Base-by-base conservation (phyloP, 331 rosid genomes). In the Malus hybrid region DNA sequence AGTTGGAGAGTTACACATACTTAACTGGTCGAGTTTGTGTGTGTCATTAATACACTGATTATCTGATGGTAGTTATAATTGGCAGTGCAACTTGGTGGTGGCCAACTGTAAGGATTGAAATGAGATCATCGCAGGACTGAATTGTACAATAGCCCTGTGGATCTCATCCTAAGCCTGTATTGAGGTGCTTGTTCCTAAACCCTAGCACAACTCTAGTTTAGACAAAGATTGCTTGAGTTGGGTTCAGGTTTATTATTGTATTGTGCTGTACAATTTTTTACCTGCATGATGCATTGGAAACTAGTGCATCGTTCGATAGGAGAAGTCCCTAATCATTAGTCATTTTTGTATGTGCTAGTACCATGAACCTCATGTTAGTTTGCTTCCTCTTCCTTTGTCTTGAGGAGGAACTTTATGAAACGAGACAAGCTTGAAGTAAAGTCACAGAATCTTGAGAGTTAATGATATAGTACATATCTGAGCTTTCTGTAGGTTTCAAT, bases 81-180 rank as follows among this genome's bases (percentile, higher is more conserved):
- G 68, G 34, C 75, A 76, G 69, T 68, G 62, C 50, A 76, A 29
- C 72, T 56, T 67, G 74, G 70, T 73, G 55, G 77, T 70, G 76
- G 39, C 72, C n/a, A 78, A 27, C 74, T 57, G 19, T 79, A 65
- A 65, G 72, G 77, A 72, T 68, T 36, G 60, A 71, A 54, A 52
- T 67, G 70, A 61, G 70, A 79, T 72, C 27, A 7, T 44, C 50
- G 16, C 76, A 22, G 64, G 76, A 69, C 63, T 75, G 67, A 68
- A 69, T 18, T 68, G 80, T 54, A 50, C 72, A 65, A 32, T 65
- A 31, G 62, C 36, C 60, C 33, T 67, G 63, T 57, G 80, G 46
- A 16, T 76, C 75, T 76, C 75, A 34, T 34, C 66, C 66, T 67
- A 24, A 67, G 57, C 67, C 67, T 11, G 27, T 18, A 56, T 56